Percentiles rank a stretch among this genome's conserved stretches.
These are phyloP conservation scores for Moricandia arvensis DNA, from an alignment of 345 rosid genomes.

Conservation along the genomic window DNA sequence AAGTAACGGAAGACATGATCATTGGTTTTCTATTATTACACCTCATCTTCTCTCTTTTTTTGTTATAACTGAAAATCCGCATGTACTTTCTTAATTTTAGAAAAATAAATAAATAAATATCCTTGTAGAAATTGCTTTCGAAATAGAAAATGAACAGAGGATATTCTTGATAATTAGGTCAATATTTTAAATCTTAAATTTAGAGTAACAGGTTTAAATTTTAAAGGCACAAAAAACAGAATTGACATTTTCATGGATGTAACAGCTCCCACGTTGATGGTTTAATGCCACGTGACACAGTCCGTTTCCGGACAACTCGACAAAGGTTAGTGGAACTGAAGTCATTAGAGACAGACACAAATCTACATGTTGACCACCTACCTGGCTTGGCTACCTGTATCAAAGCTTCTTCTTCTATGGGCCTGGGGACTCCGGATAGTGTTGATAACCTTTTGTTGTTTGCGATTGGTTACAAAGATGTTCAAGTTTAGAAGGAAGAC, in stretches of 20 bases:
- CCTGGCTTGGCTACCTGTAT: too few relatives aligned
- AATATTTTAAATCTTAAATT: background rate
- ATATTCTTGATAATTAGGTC: conserved; percentile 18
- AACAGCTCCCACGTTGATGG: conserved; percentile 35
- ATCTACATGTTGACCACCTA: conserved; percentile 21
- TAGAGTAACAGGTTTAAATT: conserved; percentile 1
- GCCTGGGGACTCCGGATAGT: background rate
- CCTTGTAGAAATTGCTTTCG: background rate
- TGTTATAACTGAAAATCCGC: conserved; percentile 24
- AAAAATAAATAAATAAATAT: background rate
- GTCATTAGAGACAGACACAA: conserved; percentile 14
- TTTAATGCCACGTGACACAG: conserved; percentile 10
- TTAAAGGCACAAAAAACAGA: too few relatives aligned
- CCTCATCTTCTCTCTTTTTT: conserved; percentile 27
- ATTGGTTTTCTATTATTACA: conserved; percentile 25
- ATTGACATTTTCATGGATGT: background rate
- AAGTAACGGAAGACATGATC: conserved; percentile 26
- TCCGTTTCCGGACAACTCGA: conserved; percentile 16
- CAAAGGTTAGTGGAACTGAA: conserved; percentile 37
- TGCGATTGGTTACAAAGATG: conserved; percentile 33
- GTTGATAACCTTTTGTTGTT: background rate
- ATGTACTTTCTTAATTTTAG: conserved; percentile 24
- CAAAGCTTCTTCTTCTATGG: background rate
- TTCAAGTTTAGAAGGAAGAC: conserved; percentile 36
- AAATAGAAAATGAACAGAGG: conserved; percentile 23